These are phyloP conservation scores for Tripterygium wilfordii DNA, from an alignment of 177 flowering plant species.

Conservation along the genomic window DNA sequence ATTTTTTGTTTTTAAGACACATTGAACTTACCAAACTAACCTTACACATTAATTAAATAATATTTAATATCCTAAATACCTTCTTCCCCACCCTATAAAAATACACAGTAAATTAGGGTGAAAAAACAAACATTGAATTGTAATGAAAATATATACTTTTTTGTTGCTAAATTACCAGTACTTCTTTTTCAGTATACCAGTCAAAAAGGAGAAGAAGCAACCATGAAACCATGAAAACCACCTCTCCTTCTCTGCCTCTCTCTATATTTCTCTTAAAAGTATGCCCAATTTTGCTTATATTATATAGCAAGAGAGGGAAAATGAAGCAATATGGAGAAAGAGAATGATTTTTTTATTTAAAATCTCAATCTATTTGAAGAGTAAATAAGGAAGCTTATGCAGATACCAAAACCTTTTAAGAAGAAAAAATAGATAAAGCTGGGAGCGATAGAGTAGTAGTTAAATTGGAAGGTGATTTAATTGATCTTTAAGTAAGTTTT, in stretches of 20 bases:
- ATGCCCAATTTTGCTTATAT: not conserved
- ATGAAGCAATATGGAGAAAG: conserved; percentile 12
- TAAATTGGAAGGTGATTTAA: no score
- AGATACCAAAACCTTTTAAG: conserved; percentile 9
- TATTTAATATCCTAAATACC: no score
- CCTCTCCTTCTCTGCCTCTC: conserved; percentile 2
- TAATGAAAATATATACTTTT: conserved; percentile 62
- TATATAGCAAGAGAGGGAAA: conserved; percentile 1
- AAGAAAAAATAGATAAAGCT: conserved; percentile 7
- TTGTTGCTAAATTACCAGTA: conserved; percentile 89
- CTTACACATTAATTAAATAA: no score
- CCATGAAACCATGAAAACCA: no score
- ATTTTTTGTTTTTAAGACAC: no score
- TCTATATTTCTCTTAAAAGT: conserved; percentile 10
- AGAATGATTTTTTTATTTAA: conserved; percentile 4
- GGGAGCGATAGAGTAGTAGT: no score
- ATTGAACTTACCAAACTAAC: no score
- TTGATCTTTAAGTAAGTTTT: no score
- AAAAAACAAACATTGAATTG: not conserved
- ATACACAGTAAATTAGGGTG: no score
- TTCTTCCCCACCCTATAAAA: no score
- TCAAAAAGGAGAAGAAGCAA: conserved; percentile 32
- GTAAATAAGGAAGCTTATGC: conserved; percentile 12
- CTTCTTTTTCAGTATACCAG: conserved; percentile 54
- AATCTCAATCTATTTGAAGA: conserved; percentile 2